These are phyloP conservation scores for Hypoxylon sp. DNA, from an alignment of 2,329 filamentous ascomycete species.

Conservation along the genomic window DNA sequence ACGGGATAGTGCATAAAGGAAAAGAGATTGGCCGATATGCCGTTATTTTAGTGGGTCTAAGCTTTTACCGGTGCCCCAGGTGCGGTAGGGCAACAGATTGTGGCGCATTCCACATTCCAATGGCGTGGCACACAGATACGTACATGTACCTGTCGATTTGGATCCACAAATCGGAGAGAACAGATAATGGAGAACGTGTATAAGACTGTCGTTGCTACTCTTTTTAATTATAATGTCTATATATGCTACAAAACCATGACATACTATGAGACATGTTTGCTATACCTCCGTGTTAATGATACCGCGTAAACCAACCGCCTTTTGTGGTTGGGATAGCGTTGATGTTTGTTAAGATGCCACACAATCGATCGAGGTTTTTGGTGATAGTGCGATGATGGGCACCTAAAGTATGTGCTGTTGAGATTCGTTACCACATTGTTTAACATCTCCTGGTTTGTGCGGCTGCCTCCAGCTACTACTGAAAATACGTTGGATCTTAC, in stretches of 20 bases:
- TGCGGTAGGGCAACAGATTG: slow-evolving; percentile 4
- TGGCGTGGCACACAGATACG: neutral
- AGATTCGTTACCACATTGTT: neutral
- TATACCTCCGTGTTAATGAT: neutral
- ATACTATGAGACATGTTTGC: neutral
- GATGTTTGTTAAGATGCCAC: slow-evolving; percentile 2
- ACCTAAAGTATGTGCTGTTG: neutral
- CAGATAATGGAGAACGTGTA: too few species aligned
- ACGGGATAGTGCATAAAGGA: slow-evolving; percentile 11
- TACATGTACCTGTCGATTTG: neutral
- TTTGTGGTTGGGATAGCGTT: slow-evolving; percentile 1
- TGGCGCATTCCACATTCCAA: neutral
- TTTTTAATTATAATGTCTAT: neutral
- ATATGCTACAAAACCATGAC: neutral
- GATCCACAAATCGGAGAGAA: too few species aligned
- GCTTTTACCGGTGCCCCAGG: neutral
- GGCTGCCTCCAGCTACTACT: neutral
- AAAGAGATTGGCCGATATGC: slow-evolving; percentile 36
- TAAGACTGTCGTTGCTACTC: neutral
- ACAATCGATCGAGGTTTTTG: neutral
- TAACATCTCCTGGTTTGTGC: neutral
- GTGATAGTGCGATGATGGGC: neutral
- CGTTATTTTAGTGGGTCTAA: slow-evolving; percentile 13
- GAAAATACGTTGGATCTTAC: neutral
- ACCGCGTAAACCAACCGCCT: neutral